A percentile compares a stretch with the other conserved stretches of the same genome.
Evolutionary conservation across 2,329 filamentous ascomycete species (phyloP).

Genomic region (Lasiodiplodia sp.): DNA sequence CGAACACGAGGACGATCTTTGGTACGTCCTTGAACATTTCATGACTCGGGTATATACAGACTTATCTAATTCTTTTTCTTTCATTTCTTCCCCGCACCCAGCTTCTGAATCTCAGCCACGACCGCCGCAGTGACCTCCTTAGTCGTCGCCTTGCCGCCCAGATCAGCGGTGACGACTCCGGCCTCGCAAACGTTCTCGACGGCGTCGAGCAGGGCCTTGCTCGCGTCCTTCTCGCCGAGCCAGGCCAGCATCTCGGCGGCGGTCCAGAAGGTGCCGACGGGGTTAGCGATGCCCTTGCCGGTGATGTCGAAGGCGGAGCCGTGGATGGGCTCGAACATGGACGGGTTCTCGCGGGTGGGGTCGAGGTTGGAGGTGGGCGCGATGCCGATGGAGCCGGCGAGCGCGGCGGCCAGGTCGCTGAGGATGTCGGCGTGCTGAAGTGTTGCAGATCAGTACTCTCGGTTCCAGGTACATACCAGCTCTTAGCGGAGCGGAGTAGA

Average conservation of each 20-base stretch:
- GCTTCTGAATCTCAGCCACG: constrained; percentile 46
- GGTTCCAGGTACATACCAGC: too few species aligned
- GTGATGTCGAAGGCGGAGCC: constrained; percentile 67
- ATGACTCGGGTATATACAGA: neutral
- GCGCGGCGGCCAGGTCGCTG: constrained; percentile 72
- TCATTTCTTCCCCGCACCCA: neutral
- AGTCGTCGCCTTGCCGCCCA: constrained; percentile 57
- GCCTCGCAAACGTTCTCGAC: constrained; percentile 62
- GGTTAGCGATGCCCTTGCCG: constrained; percentile 64
- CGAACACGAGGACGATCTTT: too few species aligned
- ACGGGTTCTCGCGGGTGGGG: constrained; percentile 65
- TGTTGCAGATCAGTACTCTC: too few species aligned
- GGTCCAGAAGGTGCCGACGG: constrained; percentile 67
- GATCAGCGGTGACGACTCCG: constrained; percentile 61
- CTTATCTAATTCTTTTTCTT: neutral
- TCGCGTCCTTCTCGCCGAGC: constrained; percentile 63
- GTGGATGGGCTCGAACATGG: constrained; percentile 69
- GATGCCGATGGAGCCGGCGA: constrained; percentile 75
- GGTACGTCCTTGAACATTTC: too few species aligned
- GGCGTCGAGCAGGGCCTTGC: constrained; percentile 57
- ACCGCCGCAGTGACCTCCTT: constrained; percentile 54
- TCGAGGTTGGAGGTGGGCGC: constrained; percentile 75
- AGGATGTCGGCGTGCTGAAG: constrained; percentile 67
- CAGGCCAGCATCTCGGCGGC: constrained; percentile 65
- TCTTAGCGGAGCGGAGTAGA: neutral